A percentile compares a stretch with the other conserved stretches of the same genome.
Conservation (phyloP, 768 basidiomycete genomes). For the Tricholoma sp. region DNA sequence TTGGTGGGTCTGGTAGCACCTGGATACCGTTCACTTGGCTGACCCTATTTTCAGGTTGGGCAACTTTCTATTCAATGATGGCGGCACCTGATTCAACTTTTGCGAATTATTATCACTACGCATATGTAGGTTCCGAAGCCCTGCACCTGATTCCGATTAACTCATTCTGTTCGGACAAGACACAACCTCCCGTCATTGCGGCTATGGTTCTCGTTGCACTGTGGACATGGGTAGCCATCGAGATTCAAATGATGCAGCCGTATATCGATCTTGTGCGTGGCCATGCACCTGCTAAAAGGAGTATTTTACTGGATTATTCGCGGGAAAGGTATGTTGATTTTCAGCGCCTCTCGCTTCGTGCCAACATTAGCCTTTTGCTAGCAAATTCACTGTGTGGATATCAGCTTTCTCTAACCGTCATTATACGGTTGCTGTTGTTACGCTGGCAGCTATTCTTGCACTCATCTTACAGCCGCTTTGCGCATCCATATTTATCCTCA, state of each 20-base stretch:
- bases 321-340: constrained; percentile 36
- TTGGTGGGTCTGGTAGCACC: constrained; percentile 28
- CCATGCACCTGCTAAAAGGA: constrained; percentile 45
- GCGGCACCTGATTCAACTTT: not conserved
- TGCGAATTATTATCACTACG: constrained; percentile 18
- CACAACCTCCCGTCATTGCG: constrained; percentile 45
- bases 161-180: constrained; percentile 27
- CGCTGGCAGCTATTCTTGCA: not conserved
- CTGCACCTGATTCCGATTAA: not conserved
- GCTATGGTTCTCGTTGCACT: constrained; percentile 44
- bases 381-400: constrained; percentile 46
- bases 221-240: constrained; percentile 55
- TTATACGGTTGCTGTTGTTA: not conserved
- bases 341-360: not conserved
- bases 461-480: not conserved
- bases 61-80: not conserved
- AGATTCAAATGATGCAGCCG: constrained; percentile 57
- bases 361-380: constrained; percentile 12
- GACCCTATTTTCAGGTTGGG: constrained; percentile 19
- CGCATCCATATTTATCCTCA: not conserved
- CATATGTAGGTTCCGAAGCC: constrained; percentile 38
- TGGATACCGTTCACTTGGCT: constrained; percentile 23
- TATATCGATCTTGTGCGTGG: constrained; percentile 56
- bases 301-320: constrained; percentile 52
- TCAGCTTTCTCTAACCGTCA: not conserved